Percentiles rank a stretch among this genome's conserved stretches.
Evolutionary conservation across 2,329 filamentous ascomycete genomes (phyloP).

Genomic region (Diaporthe nobilis): DNA sequence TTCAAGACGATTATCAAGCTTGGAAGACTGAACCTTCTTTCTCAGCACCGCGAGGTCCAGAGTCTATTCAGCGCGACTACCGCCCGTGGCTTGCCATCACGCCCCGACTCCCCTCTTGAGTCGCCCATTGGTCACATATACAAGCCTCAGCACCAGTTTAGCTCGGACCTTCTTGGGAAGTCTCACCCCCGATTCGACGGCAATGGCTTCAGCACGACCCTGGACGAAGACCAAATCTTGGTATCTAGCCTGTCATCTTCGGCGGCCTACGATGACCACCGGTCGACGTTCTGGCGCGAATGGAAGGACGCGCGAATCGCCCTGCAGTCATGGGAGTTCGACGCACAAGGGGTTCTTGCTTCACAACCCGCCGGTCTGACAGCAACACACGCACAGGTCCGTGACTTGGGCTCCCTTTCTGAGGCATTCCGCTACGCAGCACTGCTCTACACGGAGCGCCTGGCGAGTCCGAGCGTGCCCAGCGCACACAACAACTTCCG

Average conservation of each 20-base stretch:
- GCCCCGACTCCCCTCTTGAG: constrained; percentile 56
- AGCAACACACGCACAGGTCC: constrained; percentile 71
- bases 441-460: constrained; percentile 88
- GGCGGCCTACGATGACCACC: constrained; percentile 69
- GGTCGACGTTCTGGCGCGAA: constrained; percentile 83
- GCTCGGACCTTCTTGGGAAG: constrained; percentile 47
- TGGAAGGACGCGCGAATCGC: constrained; percentile 85
- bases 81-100: constrained; percentile 46
- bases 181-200: constrained; percentile 70
- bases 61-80: constrained; percentile 48
- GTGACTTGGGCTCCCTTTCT: constrained; percentile 85
- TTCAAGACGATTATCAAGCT: constrained; percentile 90
- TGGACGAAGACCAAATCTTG: constrained; percentile 69
- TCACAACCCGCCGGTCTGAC: constrained; percentile 59
- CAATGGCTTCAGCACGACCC: constrained; percentile 72
- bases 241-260: constrained; percentile 58
- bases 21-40: constrained; percentile 86
- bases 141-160: constrained; percentile 52
- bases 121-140: constrained; percentile 60
- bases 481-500: constrained; percentile 85
- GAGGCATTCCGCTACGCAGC: constrained; percentile 93
- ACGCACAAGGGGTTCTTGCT: constrained; percentile 65
- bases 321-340: constrained; percentile 86
- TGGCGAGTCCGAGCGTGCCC: constrained; percentile 82
- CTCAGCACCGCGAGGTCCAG: constrained; percentile 74